phyloP scores from a whole-genome alignment of 176 grass and related monocot genomes.

The Hordeum vulgare region DNA sequence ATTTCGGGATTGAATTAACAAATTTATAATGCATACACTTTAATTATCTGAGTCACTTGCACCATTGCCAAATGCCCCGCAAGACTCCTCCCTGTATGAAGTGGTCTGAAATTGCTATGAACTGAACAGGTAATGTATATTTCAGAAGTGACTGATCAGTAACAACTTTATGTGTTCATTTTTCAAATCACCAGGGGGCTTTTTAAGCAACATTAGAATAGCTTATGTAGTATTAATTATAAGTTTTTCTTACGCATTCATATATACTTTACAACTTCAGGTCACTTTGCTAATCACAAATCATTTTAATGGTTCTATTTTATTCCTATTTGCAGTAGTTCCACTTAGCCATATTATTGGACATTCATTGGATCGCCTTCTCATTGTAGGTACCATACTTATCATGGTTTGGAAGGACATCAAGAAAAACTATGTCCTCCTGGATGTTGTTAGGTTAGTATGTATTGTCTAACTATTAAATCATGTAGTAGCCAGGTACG shows the following conservation, averaged over 20 bases:
- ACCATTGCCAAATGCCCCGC: no score
- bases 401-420: slow-evolving; percentile 7
- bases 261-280: background rate
- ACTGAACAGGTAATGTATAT: no score
- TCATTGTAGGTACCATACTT: background rate
- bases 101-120: no score
- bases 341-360: background rate
- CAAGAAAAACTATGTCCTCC: slow-evolving; percentile 1
- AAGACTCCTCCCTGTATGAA: no score
- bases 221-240: background rate
- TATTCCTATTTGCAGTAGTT: background rate
- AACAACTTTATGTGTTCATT: no score
- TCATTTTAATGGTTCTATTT: background rate
- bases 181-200: no score
- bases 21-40: no score
- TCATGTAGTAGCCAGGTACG: background rate
- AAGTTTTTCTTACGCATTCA: background rate
- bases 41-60: no score
- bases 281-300: background rate
- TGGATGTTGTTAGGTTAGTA: slow-evolving; percentile 2
- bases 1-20: no score
- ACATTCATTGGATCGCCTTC: background rate
- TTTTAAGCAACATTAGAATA: no score
- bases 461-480: background rate
- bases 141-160: no score